phyloP scores from a whole-genome alignment of 2,329 filamentous ascomycete species.

The Fusarium equiseti region DNA sequence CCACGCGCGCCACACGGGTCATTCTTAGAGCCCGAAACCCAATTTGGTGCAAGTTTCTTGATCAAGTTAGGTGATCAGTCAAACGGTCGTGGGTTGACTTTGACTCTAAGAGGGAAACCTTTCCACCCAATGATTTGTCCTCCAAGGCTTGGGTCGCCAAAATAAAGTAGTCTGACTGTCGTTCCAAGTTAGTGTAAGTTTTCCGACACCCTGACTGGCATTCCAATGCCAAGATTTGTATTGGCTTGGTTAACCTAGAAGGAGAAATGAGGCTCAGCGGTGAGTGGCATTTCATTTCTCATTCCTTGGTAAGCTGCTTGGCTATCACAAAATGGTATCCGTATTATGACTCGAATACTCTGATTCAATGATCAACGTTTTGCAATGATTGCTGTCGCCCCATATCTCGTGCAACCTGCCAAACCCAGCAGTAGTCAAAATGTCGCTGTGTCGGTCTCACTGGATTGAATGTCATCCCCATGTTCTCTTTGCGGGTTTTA shows the following conservation, averaged over 20 bases:
- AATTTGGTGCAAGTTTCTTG: neutral
- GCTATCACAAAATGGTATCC: neutral
- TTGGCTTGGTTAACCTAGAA: constrained; percentile 10
- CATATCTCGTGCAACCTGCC: constrained; percentile 37
- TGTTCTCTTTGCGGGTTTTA: neutral
- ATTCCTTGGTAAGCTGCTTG: constrained; percentile 28
- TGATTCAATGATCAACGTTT: constrained; percentile 31
- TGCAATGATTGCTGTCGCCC: constrained; percentile 5
- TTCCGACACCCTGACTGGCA: neutral
- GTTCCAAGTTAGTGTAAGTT: too few relatives aligned
- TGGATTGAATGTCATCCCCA: constrained; percentile 22
- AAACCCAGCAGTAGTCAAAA: constrained; percentile 26
- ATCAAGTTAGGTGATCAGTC: neutral
- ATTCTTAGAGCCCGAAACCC: constrained; percentile 13
- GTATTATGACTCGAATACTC: constrained; percentile 27
- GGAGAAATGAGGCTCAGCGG: constrained; percentile 36
- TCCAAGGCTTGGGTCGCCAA: neutral
- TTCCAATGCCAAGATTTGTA: constrained; percentile 25
- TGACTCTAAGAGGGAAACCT: constrained; percentile 11
- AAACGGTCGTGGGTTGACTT: neutral
- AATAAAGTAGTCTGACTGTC: neutral
- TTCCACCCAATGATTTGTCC: constrained; percentile 1
- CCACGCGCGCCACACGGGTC: constrained; percentile 31
- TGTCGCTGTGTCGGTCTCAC: constrained; percentile 36
- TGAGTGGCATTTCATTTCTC: constrained; percentile 8